These are phyloP conservation scores for Aspergillus cavernicola DNA, from an alignment of 495 filamentous ascomycete genomes.

Conservation along the genomic window DNA sequence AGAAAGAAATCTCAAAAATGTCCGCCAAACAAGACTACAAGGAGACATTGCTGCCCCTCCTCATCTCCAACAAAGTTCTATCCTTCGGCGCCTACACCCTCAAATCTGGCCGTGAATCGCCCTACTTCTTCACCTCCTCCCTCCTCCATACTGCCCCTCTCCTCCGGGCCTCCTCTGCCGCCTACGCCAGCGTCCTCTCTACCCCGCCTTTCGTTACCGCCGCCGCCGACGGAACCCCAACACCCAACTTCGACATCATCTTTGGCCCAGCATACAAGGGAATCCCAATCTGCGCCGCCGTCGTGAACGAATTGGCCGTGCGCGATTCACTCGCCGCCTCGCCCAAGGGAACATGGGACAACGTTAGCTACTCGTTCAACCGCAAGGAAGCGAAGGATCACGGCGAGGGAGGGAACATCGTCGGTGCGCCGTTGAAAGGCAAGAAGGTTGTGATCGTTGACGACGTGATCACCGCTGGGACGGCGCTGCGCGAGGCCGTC, in stretches of 20 bases:
- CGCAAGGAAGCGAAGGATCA: constrained; percentile 93
- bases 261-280: constrained; percentile 93
- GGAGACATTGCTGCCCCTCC: constrained; percentile 64
- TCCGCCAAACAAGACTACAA: constrained; percentile 50
- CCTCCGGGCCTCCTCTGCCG: constrained; percentile 66
- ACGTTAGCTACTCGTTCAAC: constrained; percentile 80
- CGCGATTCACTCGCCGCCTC: constrained; percentile 47
- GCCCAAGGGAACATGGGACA: constrained; percentile 35
- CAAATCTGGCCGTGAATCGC: constrained; percentile 87
- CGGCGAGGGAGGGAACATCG: constrained; percentile 88
- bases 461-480: constrained; percentile 94
- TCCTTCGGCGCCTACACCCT: constrained; percentile 86
- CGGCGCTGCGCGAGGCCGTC: constrained; percentile 87
- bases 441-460: constrained; percentile 87
- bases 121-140: constrained; percentile 98
- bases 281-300: constrained; percentile 76
- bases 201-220: constrained; percentile 39
- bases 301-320: constrained; percentile 63
- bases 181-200: constrained; percentile 74
- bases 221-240: constrained; percentile 19
- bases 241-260: constrained; percentile 37
- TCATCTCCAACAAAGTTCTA: constrained; percentile 69
- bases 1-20: not conserved
- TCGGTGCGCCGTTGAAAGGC: constrained; percentile 77
- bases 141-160: constrained; percentile 75